Conservation (phyloP, 1,284 basidiomycete species). For the Apiotrichum sp. region DNA sequence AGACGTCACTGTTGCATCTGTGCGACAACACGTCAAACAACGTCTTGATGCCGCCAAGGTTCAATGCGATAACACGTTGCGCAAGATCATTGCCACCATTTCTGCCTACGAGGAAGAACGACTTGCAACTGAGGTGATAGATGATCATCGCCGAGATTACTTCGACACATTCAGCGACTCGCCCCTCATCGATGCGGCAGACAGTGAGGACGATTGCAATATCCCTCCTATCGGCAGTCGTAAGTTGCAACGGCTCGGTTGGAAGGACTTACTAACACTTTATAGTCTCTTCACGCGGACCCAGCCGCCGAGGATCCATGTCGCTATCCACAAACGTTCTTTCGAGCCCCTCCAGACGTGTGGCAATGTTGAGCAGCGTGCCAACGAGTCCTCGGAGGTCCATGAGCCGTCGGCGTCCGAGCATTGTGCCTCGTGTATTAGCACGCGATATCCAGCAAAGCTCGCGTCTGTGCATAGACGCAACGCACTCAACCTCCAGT, state of each 20-base stretch:
- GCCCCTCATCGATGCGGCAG: conserved; percentile 33
- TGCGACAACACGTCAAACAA: conserved; percentile 85
- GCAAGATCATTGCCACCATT: conserved; percentile 85
- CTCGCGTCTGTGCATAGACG: background rate
- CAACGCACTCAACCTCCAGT: conserved; percentile 58
- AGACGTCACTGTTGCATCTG: conserved; percentile 56
- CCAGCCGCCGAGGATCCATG: conserved; percentile 36
- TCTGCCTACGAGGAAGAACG: conserved; percentile 88
- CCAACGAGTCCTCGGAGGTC: conserved; percentile 28
- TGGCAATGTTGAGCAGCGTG: conserved; percentile 24
- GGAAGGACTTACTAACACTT: background rate
- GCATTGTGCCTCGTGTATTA: conserved; percentile 26
- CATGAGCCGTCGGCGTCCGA: conserved; percentile 31
- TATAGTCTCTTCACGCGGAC: conserved; percentile 26
- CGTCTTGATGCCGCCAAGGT: conserved; percentile 89
- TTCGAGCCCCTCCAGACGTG: conserved; percentile 29
- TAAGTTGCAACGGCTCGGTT: too few species aligned
- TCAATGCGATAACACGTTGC: conserved; percentile 90
- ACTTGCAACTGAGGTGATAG: conserved; percentile 26
- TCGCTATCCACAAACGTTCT: conserved; percentile 22
- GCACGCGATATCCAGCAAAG: conserved; percentile 25
- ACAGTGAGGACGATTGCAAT: conserved; percentile 31
- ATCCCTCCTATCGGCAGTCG: conserved; percentile 13
- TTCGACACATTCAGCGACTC: conserved; percentile 42
- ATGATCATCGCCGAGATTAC: conserved; percentile 33